These are phyloP conservation scores for Aspergillus vadensis DNA, from an alignment of 2,329 filamentous ascomycete species.

Conservation along the genomic window DNA sequence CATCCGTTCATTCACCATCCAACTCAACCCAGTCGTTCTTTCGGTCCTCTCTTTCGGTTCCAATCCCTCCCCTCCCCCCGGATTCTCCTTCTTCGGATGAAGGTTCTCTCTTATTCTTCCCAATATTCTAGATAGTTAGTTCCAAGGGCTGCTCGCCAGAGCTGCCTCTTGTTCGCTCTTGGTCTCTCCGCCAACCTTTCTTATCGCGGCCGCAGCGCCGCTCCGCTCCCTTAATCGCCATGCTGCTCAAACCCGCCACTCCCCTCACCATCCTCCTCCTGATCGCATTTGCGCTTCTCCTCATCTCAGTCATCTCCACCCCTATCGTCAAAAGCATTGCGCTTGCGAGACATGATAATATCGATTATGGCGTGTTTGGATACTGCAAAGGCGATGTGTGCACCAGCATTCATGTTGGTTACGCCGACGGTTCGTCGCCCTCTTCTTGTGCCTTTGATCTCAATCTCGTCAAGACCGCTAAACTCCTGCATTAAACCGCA, in stretches of 20 bases:
- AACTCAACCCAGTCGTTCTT: slow-evolving; percentile 5
- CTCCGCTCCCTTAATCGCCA: slow-evolving; percentile 40
- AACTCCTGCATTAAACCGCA: neutral
- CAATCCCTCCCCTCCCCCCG: neutral
- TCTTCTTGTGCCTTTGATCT: slow-evolving; percentile 12
- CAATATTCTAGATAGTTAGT: slow-evolving; percentile 3
- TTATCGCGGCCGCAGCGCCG: slow-evolving; percentile 11
- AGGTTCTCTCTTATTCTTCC: neutral
- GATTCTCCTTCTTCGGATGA: neutral
- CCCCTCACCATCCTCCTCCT: slow-evolving; percentile 85
- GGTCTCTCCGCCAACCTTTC: neutral
- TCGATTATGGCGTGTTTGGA: slow-evolving; percentile 90
- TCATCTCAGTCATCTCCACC: slow-evolving; percentile 87
- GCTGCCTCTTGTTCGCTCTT: neutral
- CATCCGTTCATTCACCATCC: neutral
- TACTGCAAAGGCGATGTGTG: slow-evolving; percentile 72
- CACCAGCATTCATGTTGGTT: slow-evolving; percentile 76
- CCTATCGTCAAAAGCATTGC: slow-evolving; percentile 85
- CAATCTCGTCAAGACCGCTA: neutral
- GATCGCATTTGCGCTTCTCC: slow-evolving; percentile 77
- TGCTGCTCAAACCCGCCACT: slow-evolving; percentile 88
- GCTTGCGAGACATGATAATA: slow-evolving; percentile 72
- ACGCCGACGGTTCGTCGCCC: slow-evolving; percentile 70
- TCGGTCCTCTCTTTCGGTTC: neutral
- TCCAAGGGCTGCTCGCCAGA: neutral